Evolutionary conservation across 495 filamentous ascomycete genomes (phyloP), one percentile per base, ranked within the genome.

Genomic region (Astrocystis sublimbata): DNA sequence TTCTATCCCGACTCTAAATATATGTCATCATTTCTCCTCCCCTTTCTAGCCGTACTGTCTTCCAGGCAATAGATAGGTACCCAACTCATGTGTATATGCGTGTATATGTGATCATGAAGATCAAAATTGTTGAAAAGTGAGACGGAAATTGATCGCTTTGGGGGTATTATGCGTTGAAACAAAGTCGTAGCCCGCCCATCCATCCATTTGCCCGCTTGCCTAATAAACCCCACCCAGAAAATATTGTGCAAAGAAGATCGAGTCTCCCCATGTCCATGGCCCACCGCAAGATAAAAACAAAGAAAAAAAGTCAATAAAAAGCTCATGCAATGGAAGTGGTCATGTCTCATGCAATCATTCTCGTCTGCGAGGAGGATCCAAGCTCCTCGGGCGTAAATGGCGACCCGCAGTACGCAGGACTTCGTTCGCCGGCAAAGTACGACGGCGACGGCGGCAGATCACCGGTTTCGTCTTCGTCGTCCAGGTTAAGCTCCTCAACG

Each of bases 401-500:
- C 4, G 58, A 53, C 7, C 40, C 28, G 38, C 24, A 28, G n/a
- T 30, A 36, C 7, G 50, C 19, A 28, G 51, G 50, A 24, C 51
- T 17, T 4, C 31, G 31, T 10, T 55, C 50, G 8, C 51, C 47
- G 23, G 28, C 4, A 31, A 30, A 10, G 6, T 46, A 46, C 13
- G 59, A 35, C n/a, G 40, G 12, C 35, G 58, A 10, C 40, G 49
- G 46, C 15, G 49, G 49, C 49, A 62, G n/a, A n/a, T n/a, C n/a
- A n/a, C n/a, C n/a, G n/a, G n/a, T n/a, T n/a, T n/a, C n/a, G n/a
- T n/a, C n/a, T n/a, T n/a, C n/a, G n/a, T n/a, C n/a, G n/a, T n/a
- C n/a, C n/a, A n/a, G 33, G 51, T 17, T 40, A 4, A 72, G 33
- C 19, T 69, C 68, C 53, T 73, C 69, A 17, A 69, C 64, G 52